phyloP scores from a whole-genome alignment of 352 stramenopile genomes.

The Pythium coloratum region DNA sequence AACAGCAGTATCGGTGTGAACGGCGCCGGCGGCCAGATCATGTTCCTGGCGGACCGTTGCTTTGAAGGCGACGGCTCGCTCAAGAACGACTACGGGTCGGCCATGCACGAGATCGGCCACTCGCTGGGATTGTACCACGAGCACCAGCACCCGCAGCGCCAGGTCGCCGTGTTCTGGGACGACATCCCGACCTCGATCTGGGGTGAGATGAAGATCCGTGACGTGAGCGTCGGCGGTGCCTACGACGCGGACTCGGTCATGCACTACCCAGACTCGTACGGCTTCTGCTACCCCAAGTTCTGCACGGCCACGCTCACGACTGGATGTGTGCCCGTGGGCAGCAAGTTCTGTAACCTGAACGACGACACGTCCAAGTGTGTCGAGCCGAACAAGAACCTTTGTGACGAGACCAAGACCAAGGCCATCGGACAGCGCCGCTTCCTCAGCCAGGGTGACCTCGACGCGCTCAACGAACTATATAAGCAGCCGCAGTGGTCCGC shows the following conservation, averaged over 20 bases:
- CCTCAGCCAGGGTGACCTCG: slow-evolving; percentile 44
- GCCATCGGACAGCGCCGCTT: slow-evolving; percentile 70
- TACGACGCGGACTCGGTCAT: slow-evolving; percentile 79
- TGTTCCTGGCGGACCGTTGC: slow-evolving; percentile 75
- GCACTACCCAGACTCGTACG: slow-evolving; percentile 79
- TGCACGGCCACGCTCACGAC: slow-evolving; percentile 42
- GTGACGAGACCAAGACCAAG: slow-evolving; percentile 50
- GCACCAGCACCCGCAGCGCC: slow-evolving; percentile 73
- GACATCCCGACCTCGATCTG: slow-evolving; percentile 71
- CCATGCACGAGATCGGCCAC: slow-evolving; percentile 85
- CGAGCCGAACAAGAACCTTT: slow-evolving; percentile 56
- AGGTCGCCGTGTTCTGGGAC: slow-evolving; percentile 74
- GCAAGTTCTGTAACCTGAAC: slow-evolving; percentile 76
- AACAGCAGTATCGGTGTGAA: slow-evolving; percentile 81
- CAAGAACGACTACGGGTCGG: slow-evolving; percentile 72
- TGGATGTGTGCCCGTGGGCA: slow-evolving; percentile 52
- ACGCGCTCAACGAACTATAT: slow-evolving; percentile 51
- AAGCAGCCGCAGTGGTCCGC: slow-evolving; percentile 28
- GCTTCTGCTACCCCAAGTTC: slow-evolving; percentile 67
- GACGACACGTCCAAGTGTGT: slow-evolving; percentile 56
- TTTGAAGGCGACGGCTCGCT: slow-evolving; percentile 73
- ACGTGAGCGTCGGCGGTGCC: slow-evolving; percentile 58
- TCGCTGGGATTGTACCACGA: slow-evolving; percentile 79
- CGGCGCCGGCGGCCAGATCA: slow-evolving; percentile 55
- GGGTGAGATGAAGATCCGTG: slow-evolving; percentile 69